A percentile compares a stretch with the other conserved stretches of the same genome.
Evolutionary conservation across 2,329 filamentous ascomycete genomes (phyloP).

Genomic region (Exophiala sideris): DNA sequence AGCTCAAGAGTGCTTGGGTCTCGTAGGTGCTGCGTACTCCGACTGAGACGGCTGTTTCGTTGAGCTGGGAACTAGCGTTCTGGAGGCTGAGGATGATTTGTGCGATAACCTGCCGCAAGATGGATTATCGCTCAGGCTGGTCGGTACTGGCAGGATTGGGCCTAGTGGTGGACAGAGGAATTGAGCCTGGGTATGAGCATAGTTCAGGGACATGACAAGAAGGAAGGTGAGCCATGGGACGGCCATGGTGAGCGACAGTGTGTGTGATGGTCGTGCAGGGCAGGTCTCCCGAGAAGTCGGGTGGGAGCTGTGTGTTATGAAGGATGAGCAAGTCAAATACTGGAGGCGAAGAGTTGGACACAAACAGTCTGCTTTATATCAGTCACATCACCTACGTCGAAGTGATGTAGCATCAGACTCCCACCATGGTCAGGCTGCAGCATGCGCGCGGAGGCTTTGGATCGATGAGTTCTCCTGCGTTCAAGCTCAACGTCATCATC

Average conservation of each 20-base stretch:
- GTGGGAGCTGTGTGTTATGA: neutral
- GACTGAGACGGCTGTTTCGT: neutral
- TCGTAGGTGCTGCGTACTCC: neutral
- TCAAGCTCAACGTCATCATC: neutral
- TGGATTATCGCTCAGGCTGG: neutral
- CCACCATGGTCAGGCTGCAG: neutral
- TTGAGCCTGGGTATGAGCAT: neutral
- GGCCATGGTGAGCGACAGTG: neutral
- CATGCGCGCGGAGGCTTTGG: neutral
- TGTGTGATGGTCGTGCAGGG: neutral
- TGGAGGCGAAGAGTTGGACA: neutral
- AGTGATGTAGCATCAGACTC: neutral
- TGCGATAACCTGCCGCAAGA: neutral
- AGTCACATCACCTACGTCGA: neutral
- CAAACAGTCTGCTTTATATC: conserved; percentile 1
- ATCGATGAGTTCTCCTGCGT: neutral
- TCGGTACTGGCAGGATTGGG: conserved; percentile 1
- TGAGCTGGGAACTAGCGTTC: conserved; percentile 1
- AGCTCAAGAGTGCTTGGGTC: neutral
- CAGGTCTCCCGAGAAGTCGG: too few species aligned
- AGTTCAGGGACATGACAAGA: neutral
- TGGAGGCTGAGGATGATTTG: neutral
- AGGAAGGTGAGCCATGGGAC: neutral
- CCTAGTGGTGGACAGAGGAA: conserved; percentile 2
- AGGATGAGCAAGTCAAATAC: neutral